Base-by-base conservation (phyloP, 2,329 filamentous ascomycete genomes). In the Microdochium trichocladiopsis region DNA sequence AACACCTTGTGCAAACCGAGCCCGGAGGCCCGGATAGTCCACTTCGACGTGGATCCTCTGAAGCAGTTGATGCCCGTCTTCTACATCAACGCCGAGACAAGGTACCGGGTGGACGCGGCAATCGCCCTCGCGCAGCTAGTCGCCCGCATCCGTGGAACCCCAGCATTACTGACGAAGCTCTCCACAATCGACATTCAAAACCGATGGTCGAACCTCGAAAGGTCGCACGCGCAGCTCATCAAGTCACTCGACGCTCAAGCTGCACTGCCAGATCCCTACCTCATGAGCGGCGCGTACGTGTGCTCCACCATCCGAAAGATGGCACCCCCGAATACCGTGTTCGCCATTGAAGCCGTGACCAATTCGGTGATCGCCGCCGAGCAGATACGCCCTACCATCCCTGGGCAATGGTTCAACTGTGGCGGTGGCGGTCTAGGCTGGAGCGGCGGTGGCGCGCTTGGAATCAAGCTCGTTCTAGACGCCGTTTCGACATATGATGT, bases 401-500 rank as follows among this genome's bases (percentile, higher is more conserved):
- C 88, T 0, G 87, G 87, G 0, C 83, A 82, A 0, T 91, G 86
- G 86, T 82, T 93, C 61, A 92, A 91, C 65, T 92, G 88, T 63
- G 88, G 88, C 1, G 88, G 86, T 1, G 88, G 87, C 14, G 89
- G 89, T 2, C 80, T 93, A 0, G 88, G 88, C 2, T 93, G 88
- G 88, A 88, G 83, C 11, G 88, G 88, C 14, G 88, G 89, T 14
- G 88, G 74, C 50, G 85, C 86, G 0, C 67, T 93, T 2, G 89
- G 88, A 2, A 84, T 92, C 62, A 91, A 92, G 64, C 77, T 93
- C 8, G 89, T 87, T 0, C 75, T 76, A 0, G 78, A 58, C 14
- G 60, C 85, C 49, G 66, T 67, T 2, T 67, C 76, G 54, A 70
- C 76, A 33, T 74, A 77, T 8, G 76, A 72, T 0, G 63, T 58